Percentiles rank a stretch among this genome's conserved stretches.
phyloP scores from a whole-genome alignment of 208 protist species.

The Trypanosoma boissoni region DNA sequence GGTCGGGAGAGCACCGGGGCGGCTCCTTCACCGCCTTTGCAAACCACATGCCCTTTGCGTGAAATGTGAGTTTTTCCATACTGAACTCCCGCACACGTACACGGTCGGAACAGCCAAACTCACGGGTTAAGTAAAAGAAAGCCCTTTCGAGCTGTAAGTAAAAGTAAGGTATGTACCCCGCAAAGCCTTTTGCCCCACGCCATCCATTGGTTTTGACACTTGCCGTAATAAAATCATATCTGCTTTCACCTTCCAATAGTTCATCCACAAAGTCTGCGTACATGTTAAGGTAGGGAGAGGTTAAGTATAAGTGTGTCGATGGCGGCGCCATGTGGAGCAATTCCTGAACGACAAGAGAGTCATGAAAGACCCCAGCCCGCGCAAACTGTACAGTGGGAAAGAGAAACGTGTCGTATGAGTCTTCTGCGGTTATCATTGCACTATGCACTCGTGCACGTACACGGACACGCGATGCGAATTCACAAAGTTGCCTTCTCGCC shows the following conservation, averaged over 20 bases:
- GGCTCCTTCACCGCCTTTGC: conserved; percentile 7
- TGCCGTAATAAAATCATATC: conserved; percentile 70
- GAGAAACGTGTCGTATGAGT: conserved; percentile 54
- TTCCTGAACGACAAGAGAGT: conserved; percentile 47
- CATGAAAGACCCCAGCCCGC: conserved; percentile 58
- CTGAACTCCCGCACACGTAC: conserved; percentile 66
- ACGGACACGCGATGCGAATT: too few relatives aligned
- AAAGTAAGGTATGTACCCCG: conserved; percentile 72
- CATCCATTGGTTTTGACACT: conserved; percentile 77
- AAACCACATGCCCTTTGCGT: conserved; percentile 87
- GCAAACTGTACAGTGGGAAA: conserved; percentile 82
- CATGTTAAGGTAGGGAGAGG: conserved; percentile 87
- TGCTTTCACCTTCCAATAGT: conserved; percentile 27
- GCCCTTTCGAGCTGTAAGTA: conserved; percentile 80
- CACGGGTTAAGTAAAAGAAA: conserved; percentile 70
- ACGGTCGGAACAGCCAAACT: conserved; percentile 45
- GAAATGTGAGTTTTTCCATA: conserved; percentile 66
- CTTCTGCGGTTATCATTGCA: conserved; percentile 2
- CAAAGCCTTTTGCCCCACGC: conserved; percentile 55
- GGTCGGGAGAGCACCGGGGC: too few relatives aligned
- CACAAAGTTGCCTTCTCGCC: conserved; percentile 26
- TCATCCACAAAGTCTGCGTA: conserved; percentile 56
- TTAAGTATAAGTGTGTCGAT: conserved; percentile 56
- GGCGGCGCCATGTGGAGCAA: conserved; percentile 36
- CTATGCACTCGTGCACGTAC: too few relatives aligned